phyloP scores from a whole-genome alignment of 495 filamentous ascomycete species.

The Cercophora newfieldiana region DNA sequence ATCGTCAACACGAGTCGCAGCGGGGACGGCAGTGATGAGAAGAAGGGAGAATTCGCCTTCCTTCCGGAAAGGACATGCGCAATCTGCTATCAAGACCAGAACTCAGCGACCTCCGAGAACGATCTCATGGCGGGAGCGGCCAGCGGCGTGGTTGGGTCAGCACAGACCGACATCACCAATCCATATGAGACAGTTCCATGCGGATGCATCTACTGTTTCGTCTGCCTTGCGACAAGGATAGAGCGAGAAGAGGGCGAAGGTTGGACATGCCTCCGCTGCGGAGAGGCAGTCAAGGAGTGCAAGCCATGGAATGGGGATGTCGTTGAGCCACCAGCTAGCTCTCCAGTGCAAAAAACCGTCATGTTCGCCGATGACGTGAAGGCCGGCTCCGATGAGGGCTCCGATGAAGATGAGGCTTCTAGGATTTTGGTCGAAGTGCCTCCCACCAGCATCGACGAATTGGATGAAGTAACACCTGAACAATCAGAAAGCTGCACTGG shows the following conservation, averaged over 20 bases:
- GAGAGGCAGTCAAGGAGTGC: conserved; percentile 81
- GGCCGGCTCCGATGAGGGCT: conserved; percentile 14
- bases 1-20: conserved; percentile 49
- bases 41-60: conserved; percentile 76
- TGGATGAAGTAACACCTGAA: conserved; percentile 16
- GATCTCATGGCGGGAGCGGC: conserved; percentile 66
- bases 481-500: conserved; percentile 22
- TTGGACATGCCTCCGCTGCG: conserved; percentile 92
- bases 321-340: conserved; percentile 55
- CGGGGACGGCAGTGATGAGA: conserved; percentile 46
- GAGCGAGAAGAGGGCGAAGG: conserved; percentile 94
- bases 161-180: conserved; percentile 93
- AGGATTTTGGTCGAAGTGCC: conserved; percentile 12
- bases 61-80: conserved; percentile 93
- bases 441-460: conserved; percentile 12
- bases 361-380: conserved; percentile 64
- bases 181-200: conserved; percentile 92
- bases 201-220: conserved; percentile 92
- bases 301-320: conserved; percentile 93
- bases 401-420: conserved; percentile 11
- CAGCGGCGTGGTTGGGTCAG: conserved; percentile 77
- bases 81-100: conserved; percentile 96
- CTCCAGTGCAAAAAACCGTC: conserved; percentile 62
- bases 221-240: conserved; percentile 88
- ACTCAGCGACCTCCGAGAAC: conserved; percentile 66